These are phyloP conservation scores for Penicillium nordicum DNA, from an alignment of 2,329 filamentous ascomycete species.

Conservation along the genomic window DNA sequence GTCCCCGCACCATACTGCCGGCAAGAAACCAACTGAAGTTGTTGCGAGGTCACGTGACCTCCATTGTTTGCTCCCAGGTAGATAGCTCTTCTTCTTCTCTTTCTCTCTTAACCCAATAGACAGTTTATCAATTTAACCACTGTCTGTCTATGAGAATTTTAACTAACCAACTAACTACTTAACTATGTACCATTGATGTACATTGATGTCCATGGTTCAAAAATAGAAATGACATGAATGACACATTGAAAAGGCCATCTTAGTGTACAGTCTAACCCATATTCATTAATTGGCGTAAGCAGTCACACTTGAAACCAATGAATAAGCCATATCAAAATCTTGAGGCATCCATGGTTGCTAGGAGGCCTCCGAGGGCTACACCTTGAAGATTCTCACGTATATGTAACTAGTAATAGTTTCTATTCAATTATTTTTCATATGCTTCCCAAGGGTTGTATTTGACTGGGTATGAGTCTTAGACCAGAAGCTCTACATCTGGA, in stretches of 20 bases:
- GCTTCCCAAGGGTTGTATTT: not conserved
- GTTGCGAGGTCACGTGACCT: too few relatives aligned
- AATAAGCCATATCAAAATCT: not conserved
- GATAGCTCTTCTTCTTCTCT: too few relatives aligned
- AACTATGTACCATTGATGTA: not conserved
- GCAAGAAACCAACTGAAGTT: not conserved
- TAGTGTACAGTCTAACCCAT: not conserved
- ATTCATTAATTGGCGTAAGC: not conserved
- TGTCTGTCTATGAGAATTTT: too few relatives aligned
- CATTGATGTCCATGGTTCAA: not conserved
- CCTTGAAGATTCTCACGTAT: not conserved
- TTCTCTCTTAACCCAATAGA: too few relatives aligned
- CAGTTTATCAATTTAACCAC: too few relatives aligned
- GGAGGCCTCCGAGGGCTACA: not conserved
- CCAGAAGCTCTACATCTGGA: not conserved
- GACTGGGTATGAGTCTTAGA: not conserved
- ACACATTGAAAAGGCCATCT: not conserved
- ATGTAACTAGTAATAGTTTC: not conserved
- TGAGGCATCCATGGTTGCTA: not conserved
- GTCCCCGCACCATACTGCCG: conserved; percentile 10
- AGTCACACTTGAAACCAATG: not conserved
- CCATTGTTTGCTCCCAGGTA: too few relatives aligned
- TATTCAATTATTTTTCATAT: not conserved
- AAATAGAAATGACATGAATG: not conserved
- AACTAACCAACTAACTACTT: too few relatives aligned